These are phyloP conservation scores for Capsicum rhomboideum DNA, from an alignment of 257 asterid species.

Conservation along the genomic window DNA sequence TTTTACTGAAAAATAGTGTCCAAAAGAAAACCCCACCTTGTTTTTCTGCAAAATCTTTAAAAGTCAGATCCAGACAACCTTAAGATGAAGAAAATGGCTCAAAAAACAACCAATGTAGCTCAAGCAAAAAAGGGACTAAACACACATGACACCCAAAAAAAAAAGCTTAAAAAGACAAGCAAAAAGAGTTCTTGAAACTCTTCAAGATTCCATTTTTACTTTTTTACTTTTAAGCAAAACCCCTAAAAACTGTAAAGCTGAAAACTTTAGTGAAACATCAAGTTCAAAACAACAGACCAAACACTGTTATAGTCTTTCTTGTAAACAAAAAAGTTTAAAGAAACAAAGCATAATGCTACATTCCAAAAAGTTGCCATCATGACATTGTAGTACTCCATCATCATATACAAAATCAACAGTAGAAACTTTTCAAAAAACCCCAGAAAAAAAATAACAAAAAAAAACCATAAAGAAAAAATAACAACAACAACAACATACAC, in stretches of 20 bases:
- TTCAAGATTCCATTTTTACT: slow-evolving; percentile 8
- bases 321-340: background rate
- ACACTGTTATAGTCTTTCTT: background rate
- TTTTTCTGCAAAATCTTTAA: background rate
- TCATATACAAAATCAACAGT: background rate
- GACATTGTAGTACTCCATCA: slow-evolving; percentile 6
- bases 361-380: slow-evolving; percentile 37
- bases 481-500: no score
- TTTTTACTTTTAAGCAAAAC: slow-evolving; percentile 10
- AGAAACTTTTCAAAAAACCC: background rate
- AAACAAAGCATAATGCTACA: background rate
- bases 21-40: background rate
- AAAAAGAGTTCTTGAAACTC: slow-evolving; percentile 6
- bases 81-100: background rate
- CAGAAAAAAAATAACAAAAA: background rate
- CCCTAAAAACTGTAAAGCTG: slow-evolving; percentile 15
- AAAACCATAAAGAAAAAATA: background rate
- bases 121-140: background rate
- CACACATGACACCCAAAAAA: slow-evolving; percentile 5
- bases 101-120: slow-evolving; percentile 4
- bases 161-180: slow-evolving; percentile 5
- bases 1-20: background rate
- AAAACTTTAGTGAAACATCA: background rate
- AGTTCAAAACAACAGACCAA: slow-evolving; percentile 1
- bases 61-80: background rate